Base-by-base conservation (phyloP, 768 basidiomycete species). In the Phallus indusiatus region DNA sequence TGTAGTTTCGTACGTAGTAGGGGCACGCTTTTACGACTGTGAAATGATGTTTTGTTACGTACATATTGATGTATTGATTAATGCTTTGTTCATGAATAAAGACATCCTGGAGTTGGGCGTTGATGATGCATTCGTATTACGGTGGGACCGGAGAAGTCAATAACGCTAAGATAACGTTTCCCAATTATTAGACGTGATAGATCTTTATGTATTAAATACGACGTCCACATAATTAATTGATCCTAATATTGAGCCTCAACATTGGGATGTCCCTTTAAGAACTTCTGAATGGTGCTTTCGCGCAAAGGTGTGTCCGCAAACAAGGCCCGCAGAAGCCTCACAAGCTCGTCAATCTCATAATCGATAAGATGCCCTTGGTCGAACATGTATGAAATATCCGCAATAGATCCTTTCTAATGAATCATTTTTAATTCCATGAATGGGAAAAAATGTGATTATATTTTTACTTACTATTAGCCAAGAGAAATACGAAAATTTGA, bases 401-500 rank as follows among this genome's bases (percentile, higher is more conserved):
- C 89, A 69, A 97, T 83, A 34, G 90, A 91, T 1, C 92, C 94
- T 71, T 93, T 91, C 92, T 94, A 64, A 47, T 58, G 33, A 46
- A 34, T 50, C 47, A 60, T 34, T 21, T 34, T 34, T 52, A 46
- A 33, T 16, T 8, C 36, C 24, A 60, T 51, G 61, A 46, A 54
- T 56, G 35, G 64, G 10, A 21, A 49, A n/a, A 52, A 8, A 47
- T 20, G 33, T 53, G 8, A 21, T 56, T 12, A 54, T 10, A 18
- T n/a, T 18, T 54, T 2, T 24, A 77, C 88, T 50, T 61, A 94
- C 93, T 77, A 97, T 69, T 12, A 97, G 78, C 70, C 96, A 94
- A 1, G 90, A 90, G 5, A 96, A 77, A 70, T 97, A 97, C 18
- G 88, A 92, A 70, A 90, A 95, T 70, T 95, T 95, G 65, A 96